phyloP scores from a whole-genome alignment of 2,329 filamentous ascomycete genomes.

The Clarireedia monteithiana region DNA sequence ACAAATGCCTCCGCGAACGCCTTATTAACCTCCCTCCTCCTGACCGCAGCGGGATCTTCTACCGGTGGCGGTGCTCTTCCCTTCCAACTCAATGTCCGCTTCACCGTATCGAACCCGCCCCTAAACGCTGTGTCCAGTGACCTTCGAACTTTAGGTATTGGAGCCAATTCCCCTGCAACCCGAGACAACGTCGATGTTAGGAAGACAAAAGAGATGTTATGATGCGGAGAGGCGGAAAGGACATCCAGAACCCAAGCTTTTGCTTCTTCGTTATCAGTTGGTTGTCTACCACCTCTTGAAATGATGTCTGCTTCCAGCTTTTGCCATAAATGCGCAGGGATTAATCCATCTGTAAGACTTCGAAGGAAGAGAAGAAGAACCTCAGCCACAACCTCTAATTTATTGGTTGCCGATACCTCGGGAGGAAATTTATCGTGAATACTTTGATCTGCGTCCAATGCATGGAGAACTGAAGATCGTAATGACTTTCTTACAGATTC shows the following conservation, averaged over 20 bases:
- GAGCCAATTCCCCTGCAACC: conserved; percentile 46
- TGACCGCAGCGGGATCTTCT: conserved; percentile 42
- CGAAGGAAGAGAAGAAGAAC: conserved; percentile 66
- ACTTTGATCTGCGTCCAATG: conserved; percentile 62
- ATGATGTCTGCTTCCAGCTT: conserved; percentile 52
- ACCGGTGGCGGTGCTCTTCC: conserved; percentile 24
- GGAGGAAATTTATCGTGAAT: conserved; percentile 55
- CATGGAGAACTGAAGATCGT: conserved; percentile 43
- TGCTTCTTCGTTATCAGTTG: conserved; percentile 44
- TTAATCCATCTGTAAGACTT: conserved; percentile 70
- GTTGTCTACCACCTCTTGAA: conserved; percentile 36
- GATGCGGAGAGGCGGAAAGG: conserved; percentile 61
- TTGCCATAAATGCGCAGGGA: conserved; percentile 63
- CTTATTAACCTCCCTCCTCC: conserved; percentile 50
- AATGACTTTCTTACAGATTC: conserved; percentile 26
- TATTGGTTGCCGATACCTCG: conserved; percentile 55
- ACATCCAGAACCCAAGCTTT: conserved; percentile 63
- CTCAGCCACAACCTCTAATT: conserved; percentile 67
- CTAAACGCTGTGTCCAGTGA: conserved; percentile 12
- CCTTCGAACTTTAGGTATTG: conserved; percentile 26
- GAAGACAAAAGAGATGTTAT: conserved; percentile 87
- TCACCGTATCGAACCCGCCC: conserved; percentile 20
- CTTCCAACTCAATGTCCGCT: conserved; percentile 25
- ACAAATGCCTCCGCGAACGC: conserved; percentile 60
- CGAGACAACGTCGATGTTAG: conserved; percentile 67